Conservation (phyloP, 1,139 yeast genomes). For the Nematodospora anomalae region DNA sequence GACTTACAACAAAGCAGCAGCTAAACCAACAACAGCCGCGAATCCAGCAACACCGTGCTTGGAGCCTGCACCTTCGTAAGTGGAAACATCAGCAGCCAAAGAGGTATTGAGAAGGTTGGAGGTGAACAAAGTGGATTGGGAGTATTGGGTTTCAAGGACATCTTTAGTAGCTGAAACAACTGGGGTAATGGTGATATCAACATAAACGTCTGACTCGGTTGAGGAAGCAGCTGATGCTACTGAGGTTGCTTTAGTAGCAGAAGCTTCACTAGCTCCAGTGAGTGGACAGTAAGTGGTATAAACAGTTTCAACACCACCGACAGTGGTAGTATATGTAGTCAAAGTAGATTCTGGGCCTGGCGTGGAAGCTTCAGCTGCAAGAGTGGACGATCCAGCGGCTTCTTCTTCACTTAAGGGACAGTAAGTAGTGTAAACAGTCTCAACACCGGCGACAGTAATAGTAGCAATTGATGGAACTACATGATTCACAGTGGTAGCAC, state of each 20-base stretch:
- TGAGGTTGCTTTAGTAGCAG: slow-evolving; percentile 23
- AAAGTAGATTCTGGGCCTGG: slow-evolving; percentile 12
- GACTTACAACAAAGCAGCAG: slow-evolving; percentile 41
- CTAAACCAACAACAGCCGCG: slow-evolving; percentile 47
- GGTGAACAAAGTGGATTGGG: slow-evolving; percentile 31
- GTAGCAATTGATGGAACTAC: slow-evolving; percentile 34
- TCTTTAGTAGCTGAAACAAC: slow-evolving; percentile 17
- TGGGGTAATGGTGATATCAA: slow-evolving; percentile 29
- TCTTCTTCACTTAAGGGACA: slow-evolving; percentile 38
- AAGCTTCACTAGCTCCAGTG: slow-evolving; percentile 20
- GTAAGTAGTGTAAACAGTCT: slow-evolving; percentile 49
- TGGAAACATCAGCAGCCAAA: slow-evolving; percentile 17
- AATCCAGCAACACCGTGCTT: slow-evolving; percentile 34
- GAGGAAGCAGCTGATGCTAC: slow-evolving; percentile 18
- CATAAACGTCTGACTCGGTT: slow-evolving; percentile 24
- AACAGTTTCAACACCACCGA: slow-evolving; percentile 34
- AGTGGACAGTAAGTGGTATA: slow-evolving; percentile 49
- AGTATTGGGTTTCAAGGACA: slow-evolving; percentile 20
- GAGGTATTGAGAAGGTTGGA: slow-evolving; percentile 29
- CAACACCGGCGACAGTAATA: slow-evolving; percentile 41
- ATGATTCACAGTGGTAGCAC: slow-evolving; percentile 27
- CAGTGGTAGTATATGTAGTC: slow-evolving; percentile 23
- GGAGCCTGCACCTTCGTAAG: slow-evolving; percentile 32
- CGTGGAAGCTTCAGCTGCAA: slow-evolving; percentile 24
- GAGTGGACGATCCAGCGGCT: slow-evolving; percentile 20